Conservation (phyloP, 1,139 yeast genomes). For the Tardiomyces depauwii region DNA sequence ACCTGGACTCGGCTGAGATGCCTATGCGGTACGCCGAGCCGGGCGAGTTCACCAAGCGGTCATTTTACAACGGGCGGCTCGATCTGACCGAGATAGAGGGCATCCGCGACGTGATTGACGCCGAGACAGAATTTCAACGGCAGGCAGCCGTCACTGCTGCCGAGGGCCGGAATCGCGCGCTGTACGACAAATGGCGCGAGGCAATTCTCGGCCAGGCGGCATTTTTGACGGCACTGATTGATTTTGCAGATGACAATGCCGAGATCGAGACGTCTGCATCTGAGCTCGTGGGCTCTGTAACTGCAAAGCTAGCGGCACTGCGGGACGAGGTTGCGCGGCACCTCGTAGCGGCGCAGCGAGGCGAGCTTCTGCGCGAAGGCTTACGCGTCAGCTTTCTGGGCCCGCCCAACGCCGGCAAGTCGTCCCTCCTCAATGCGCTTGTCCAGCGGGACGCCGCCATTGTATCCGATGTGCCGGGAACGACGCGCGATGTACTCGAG, state of each 20-base stretch:
- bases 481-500: slow-evolving; percentile 84
- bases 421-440: slow-evolving; percentile 63
- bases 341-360: slow-evolving; percentile 10
- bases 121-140: slow-evolving; percentile 88
- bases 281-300: slow-evolving; percentile 36
- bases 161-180: slow-evolving; percentile 48
- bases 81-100: slow-evolving; percentile 86
- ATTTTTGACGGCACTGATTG: slow-evolving; percentile 74
- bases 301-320: slow-evolving; percentile 31
- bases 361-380: slow-evolving; percentile 57
- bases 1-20: slow-evolving; percentile 9
- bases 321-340: slow-evolving; percentile 37
- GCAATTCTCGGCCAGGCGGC: slow-evolving; percentile 59
- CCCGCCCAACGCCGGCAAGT: slow-evolving; percentile 95
- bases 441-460: slow-evolving; percentile 81
- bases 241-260: slow-evolving; percentile 85
- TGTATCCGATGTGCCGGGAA: slow-evolving; percentile 87
- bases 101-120: slow-evolving; percentile 76
- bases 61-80: slow-evolving; percentile 58
- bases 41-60: slow-evolving; percentile 86
- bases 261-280: slow-evolving; percentile 52
- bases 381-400: slow-evolving; percentile 68
- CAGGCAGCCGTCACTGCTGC: slow-evolving; percentile 62
- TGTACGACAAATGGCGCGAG: slow-evolving; percentile 58
- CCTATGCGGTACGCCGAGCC: slow-evolving; percentile 72